These are phyloP conservation scores for Suillus placidus DNA, from an alignment of 768 basidiomycete species.

Conservation along the genomic window DNA sequence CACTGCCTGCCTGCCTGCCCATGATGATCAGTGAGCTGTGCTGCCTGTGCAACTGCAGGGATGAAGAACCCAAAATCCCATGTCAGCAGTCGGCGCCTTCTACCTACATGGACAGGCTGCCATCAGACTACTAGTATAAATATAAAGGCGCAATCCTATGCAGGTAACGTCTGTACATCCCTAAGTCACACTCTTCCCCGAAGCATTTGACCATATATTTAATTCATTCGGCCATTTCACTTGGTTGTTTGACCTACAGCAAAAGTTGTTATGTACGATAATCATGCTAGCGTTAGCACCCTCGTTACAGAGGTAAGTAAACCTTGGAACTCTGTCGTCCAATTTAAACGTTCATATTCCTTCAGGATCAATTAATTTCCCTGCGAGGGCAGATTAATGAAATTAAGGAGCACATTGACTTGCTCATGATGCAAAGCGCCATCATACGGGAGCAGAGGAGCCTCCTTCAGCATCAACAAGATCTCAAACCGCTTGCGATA, in stretches of 20 bases:
- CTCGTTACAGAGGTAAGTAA: neutral
- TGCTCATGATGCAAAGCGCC: constrained; percentile 1
- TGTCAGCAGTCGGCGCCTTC: too few species aligned
- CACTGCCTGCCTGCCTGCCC: too few species aligned
- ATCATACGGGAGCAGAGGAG: neutral
- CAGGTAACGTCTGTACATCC: neutral
- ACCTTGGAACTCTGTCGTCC: neutral
- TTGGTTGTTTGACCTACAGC: neutral
- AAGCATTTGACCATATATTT: neutral
- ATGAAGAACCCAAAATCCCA: too few species aligned
- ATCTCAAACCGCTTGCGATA: neutral
- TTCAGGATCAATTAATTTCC: neutral
- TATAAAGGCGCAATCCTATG: neutral
- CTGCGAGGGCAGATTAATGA: neutral
- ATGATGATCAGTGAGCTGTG: too few species aligned
- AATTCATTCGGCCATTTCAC: neutral
- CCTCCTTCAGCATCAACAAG: neutral
- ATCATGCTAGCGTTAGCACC: neutral
- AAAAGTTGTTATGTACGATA: neutral
- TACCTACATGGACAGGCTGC: too few species aligned
- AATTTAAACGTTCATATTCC: neutral
- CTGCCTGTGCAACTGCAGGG: too few species aligned
- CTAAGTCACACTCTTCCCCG: neutral
- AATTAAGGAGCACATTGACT: neutral
- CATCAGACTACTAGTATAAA: too few species aligned